Conservation (phyloP, 371 early-diverging fungal genomes). For the Mortierella sp. region DNA sequence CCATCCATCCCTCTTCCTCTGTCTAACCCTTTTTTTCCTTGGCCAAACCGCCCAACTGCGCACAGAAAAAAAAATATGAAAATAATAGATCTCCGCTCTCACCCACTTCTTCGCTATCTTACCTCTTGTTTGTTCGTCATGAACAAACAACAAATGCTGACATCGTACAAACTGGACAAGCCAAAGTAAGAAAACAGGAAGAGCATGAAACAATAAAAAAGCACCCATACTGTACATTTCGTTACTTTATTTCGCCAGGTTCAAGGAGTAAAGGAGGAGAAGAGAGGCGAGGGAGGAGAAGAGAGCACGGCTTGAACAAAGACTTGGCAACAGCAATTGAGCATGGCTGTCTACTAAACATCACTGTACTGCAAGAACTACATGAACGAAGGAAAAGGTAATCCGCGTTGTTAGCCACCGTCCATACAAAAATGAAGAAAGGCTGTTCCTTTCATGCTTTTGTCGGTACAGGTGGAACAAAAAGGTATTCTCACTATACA, state of each 20-base stretch:
- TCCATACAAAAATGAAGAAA: background rate
- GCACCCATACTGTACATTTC: background rate
- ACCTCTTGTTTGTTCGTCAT: background rate
- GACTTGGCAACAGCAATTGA: too few species aligned
- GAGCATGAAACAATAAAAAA: background rate
- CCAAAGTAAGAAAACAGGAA: too few species aligned
- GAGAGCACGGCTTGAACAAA: too few species aligned
- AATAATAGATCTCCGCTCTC: constrained; percentile 7
- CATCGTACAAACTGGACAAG: background rate
- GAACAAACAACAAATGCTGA: background rate
- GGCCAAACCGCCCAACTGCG: constrained; percentile 1
- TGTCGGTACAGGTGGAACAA: background rate
- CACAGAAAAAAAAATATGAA: constrained; percentile 2
- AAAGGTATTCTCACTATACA: background rate
- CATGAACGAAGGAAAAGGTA: background rate
- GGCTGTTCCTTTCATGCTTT: constrained; percentile 2
- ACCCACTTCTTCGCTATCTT: background rate
- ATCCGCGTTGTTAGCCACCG: background rate
- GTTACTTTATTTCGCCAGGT: background rate
- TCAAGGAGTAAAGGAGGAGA: background rate
- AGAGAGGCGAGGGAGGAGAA: too few species aligned
- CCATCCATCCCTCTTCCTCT: background rate
- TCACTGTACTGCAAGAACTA: background rate
- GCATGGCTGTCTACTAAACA: background rate
- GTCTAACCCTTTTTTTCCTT: background rate